Base-by-base conservation (phyloP, 352 stramenopile species). In the Pythium myriotylum region DNA sequence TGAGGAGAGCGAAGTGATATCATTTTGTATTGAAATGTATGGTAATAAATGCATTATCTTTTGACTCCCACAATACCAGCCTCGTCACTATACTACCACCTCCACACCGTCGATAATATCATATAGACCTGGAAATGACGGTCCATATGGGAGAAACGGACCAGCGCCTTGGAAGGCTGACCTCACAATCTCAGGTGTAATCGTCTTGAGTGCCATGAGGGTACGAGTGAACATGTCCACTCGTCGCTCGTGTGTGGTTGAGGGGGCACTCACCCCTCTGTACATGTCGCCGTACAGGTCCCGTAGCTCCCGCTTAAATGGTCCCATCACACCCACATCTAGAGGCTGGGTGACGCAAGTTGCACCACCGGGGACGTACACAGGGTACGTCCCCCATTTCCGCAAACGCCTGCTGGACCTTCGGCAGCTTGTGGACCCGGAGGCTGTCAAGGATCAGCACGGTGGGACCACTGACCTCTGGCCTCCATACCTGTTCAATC, bases 401-500 rank as follows among this genome's bases (percentile, higher is more conserved):
- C 8, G 33, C 14, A 40, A 40, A 40, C 14, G 33, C 33, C 8
- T 14, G 33, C 33, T 40, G 8, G 33, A 40, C 33, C 8, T 14
- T 40, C 8, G 8, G 8, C 33, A 40, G 14, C 33, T 40, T 40
- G 33, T 40, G 33, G 33, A 40, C 33, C 8, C 33, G 33, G 8
- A 40, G 33, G 14, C 33, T 40, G 33, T 40, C 33, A 8, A 40
- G 33, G 14, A 40, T 40, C 8, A 40, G 33, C 14, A 40, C 33
- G 33, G 33, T 40, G 33, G 33, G 14, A 40, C 33, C 33, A 14
- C 8, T 40, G 14, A 40, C 33, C 33, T 40, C 40, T 22, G 40
- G 40, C n/a, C 16, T 46, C 40, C 40, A n/a, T 8, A 46, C 40
- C 40, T 46, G 16, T n/a, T 46, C 40, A n/a, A 46, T 46, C 40